Evolutionary conservation across 192 early-diverging fungal species (phyloP).

Genomic region (Coemansia sp.): DNA sequence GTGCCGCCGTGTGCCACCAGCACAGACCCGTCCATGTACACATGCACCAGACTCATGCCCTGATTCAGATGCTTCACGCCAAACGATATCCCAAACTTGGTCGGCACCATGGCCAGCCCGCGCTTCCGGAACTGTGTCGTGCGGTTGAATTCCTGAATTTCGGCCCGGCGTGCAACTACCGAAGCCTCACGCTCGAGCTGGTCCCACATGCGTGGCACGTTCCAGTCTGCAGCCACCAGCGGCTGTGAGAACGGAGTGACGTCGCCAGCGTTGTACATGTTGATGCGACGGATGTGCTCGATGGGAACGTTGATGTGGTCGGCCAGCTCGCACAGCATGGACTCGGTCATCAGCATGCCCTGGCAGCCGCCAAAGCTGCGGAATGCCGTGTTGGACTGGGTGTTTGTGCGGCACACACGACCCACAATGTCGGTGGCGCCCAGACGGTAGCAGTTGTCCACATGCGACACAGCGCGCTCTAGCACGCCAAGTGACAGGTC

Average conservation of each 20-base stretch:
- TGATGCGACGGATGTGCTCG: conserved; percentile 64
- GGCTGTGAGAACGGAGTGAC: conserved; percentile 69
- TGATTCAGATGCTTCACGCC: conserved; percentile 77
- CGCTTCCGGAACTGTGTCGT: conserved; percentile 73
- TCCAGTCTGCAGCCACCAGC: conserved; percentile 64
- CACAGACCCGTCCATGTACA: conserved; percentile 84
- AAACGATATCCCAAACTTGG: conserved; percentile 83
- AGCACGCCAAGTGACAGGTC: conserved; percentile 69
- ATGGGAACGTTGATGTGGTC: conserved; percentile 63
- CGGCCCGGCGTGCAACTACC: conserved; percentile 56
- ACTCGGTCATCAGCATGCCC: conserved; percentile 79
- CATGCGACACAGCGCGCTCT: conserved; percentile 71
- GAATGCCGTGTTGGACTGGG: conserved; percentile 84
- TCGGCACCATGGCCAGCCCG: conserved; percentile 74
- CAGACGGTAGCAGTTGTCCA: conserved; percentile 79
- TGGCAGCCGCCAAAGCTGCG: conserved; percentile 86
- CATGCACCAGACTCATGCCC: conserved; percentile 78
- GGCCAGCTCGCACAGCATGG: conserved; percentile 75
- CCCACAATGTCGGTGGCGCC: conserved; percentile 68
- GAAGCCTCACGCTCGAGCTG: conserved; percentile 61
- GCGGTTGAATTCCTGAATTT: conserved; percentile 70
- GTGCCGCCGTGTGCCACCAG: conserved; percentile 80
- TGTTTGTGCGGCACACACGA: conserved; percentile 76
- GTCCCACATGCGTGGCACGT: conserved; percentile 67
- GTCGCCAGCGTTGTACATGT: conserved; percentile 71